Evolutionary conservation across 176 grass and related monocot genomes (phyloP).

Genomic region (Eragrostis curvula): DNA sequence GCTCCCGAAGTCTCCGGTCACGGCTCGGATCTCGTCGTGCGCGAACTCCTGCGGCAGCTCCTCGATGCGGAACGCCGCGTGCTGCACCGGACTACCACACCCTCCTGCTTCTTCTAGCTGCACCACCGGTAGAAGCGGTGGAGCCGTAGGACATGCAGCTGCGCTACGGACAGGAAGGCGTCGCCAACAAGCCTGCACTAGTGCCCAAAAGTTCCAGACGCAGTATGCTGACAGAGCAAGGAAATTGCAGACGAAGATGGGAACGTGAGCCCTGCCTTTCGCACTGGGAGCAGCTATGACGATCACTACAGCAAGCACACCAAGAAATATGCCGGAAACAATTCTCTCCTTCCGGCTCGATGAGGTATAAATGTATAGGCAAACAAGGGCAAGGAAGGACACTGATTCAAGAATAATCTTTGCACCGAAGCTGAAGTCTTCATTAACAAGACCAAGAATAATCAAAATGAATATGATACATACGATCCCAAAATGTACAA

Average conservation of each 20-base stretch:
- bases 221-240: constrained; percentile 1
- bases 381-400: not conserved
- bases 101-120: not conserved
- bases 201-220: not conserved
- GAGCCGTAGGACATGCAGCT: not conserved
- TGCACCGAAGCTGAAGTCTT: not conserved
- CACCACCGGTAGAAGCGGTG: not conserved
- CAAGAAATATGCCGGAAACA: not conserved
- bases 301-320: not conserved
- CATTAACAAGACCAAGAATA: not conserved
- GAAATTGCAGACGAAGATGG: not conserved
- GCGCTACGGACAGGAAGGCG: not conserved
- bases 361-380: not conserved
- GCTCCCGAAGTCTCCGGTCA: constrained; percentile 43
- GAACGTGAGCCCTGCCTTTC: not conserved
- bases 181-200: not conserved
- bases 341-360: not conserved
- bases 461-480: not conserved
- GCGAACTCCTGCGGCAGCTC: constrained; percentile 30
- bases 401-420: constrained; percentile 4
- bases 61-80: constrained; percentile 20
- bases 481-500: not conserved
- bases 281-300: not conserved
- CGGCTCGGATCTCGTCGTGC: not conserved
- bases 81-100: not conserved